A percentile compares a stretch with the other conserved stretches of the same genome.
Evolutionary conservation across 2,329 filamentous ascomycete species (phyloP).

Genomic region (Penicillium brasilianum): DNA sequence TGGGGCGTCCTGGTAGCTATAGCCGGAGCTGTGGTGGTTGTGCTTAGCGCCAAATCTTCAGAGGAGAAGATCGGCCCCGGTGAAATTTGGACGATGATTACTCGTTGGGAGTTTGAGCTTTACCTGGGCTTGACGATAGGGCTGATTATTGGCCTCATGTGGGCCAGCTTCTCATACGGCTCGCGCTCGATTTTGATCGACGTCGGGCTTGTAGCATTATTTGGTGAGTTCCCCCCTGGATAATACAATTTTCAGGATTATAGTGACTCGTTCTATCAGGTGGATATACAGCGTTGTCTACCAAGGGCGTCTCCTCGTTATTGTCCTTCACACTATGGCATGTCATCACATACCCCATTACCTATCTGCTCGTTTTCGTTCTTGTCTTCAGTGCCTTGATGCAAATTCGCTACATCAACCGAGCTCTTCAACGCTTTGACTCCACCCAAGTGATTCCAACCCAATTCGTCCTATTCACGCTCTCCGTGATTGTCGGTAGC

Average conservation of each 20-base stretch:
- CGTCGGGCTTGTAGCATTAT: constrained; percentile 87
- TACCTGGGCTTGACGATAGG: constrained; percentile 78
- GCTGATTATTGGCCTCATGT: constrained; percentile 78
- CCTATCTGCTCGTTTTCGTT: constrained; percentile 81
- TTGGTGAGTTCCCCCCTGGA: constrained; percentile 64
- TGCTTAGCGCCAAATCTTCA: constrained; percentile 84
- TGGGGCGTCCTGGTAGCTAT: constrained; percentile 88
- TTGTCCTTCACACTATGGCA: constrained; percentile 88
- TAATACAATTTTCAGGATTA: not conserved
- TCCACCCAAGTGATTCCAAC: constrained; percentile 98
- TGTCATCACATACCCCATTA: constrained; percentile 88
- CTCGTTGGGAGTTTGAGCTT: constrained; percentile 84
- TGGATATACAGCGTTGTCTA: constrained; percentile 94
- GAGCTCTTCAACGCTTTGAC: constrained; percentile 86
- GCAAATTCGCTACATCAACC: constrained; percentile 97
- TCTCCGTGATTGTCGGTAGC: constrained; percentile 93
- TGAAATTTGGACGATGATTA: constrained; percentile 88
- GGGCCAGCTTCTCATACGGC: constrained; percentile 83
- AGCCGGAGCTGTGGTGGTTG: constrained; percentile 86
- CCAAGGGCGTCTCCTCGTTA: constrained; percentile 94
- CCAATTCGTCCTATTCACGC: constrained; percentile 94
- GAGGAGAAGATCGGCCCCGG: constrained; percentile 90
- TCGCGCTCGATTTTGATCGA: constrained; percentile 87
- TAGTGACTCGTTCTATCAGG: constrained; percentile 56
- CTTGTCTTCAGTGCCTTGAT: constrained; percentile 85